Evolutionary conservation across 495 filamentous ascomycete species (phyloP).

Genomic region (Parmelia sp.): DNA sequence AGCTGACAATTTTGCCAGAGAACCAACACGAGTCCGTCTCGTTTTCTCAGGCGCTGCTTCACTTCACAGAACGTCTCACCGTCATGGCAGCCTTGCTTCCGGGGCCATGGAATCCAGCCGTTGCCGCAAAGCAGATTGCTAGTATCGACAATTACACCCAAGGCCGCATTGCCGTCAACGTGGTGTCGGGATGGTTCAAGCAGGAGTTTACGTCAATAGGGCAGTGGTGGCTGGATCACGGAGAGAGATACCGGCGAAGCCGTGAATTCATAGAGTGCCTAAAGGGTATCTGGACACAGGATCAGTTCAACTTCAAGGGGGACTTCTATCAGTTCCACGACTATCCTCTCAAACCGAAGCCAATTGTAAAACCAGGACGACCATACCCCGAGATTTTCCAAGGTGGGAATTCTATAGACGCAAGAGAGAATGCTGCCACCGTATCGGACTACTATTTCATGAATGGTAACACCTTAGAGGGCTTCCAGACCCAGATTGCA

Average conservation of each 20-base stretch:
- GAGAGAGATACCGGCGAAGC: constrained; percentile 42
- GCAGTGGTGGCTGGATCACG: constrained; percentile 49
- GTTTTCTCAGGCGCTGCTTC: constrained; percentile 43
- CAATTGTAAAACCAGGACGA: constrained; percentile 31
- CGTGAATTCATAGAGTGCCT: constrained; percentile 44
- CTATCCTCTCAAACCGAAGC: constrained; percentile 42
- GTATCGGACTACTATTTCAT: constrained; percentile 46
- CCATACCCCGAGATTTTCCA: constrained; percentile 45
- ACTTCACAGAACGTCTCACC: constrained; percentile 37
- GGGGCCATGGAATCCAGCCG: constrained; percentile 44
- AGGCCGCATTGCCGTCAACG: constrained; percentile 43
- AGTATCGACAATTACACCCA: constrained; percentile 44
- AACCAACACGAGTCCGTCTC: constrained; percentile 46
- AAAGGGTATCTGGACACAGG: constrained; percentile 42
- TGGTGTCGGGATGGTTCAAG: constrained; percentile 48
- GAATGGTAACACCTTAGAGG: constrained; percentile 46
- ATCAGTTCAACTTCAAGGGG: constrained; percentile 41
- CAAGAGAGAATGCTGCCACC: constrained; percentile 38
- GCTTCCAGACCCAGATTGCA: constrained; percentile 41
- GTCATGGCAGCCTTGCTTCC: constrained; percentile 46
- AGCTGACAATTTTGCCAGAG: constrained; percentile 13
- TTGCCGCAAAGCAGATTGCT: constrained; percentile 46
- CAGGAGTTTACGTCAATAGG: constrained; percentile 44
- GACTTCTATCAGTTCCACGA: constrained; percentile 46
- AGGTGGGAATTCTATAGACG: constrained; percentile 43